Percentiles rank a stretch among this genome's conserved stretches.
phyloP scores from a whole-genome alignment of 805 yeast genomes.

The Nadsonia fulvescens region DNA sequence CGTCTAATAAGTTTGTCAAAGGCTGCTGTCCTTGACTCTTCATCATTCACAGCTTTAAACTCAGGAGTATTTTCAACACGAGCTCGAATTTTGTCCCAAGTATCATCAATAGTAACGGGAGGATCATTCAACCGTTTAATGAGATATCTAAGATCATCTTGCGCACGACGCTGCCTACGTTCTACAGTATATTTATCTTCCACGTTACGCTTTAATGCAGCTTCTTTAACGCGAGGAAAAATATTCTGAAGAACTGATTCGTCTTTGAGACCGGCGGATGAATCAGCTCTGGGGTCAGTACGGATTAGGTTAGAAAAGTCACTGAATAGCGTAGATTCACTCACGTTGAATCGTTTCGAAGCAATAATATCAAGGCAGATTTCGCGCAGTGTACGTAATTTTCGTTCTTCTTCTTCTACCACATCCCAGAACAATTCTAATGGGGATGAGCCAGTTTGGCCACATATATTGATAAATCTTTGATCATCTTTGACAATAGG shows the following conservation, averaged over 20 bases:
- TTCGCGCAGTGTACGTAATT: conserved; percentile 40
- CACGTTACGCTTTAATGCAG: too few species aligned
- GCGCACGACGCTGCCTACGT: conserved; percentile 14
- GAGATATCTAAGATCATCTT: conserved; percentile 16
- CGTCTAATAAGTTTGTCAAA: too few species aligned
- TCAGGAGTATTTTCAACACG: conserved; percentile 18
- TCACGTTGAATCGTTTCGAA: conserved; percentile 17
- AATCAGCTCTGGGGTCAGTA: conserved; percentile 8
- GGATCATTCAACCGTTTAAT: conserved; percentile 18
- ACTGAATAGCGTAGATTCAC: conserved; percentile 12
- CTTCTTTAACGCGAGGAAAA: too few species aligned
- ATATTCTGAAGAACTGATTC: conserved; percentile 2
- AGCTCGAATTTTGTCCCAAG: conserved; percentile 22
- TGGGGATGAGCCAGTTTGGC: conserved; percentile 58
- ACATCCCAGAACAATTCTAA: conserved; percentile 61
- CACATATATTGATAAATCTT: conserved; percentile 43
- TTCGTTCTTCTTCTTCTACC: conserved; percentile 41
- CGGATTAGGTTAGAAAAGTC: conserved; percentile 12
- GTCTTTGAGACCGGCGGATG: conserved; percentile 6
- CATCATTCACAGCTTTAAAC: conserved; percentile 20
- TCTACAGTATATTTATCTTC: conserved; percentile 14
- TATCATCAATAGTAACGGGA: conserved; percentile 14
- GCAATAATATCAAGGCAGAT: conserved; percentile 34
- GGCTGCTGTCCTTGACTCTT: conserved; percentile 13
- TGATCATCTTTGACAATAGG: conserved; percentile 33